phyloP scores from a whole-genome alignment of 2,329 filamentous ascomycete genomes.

The Verticillium isaacii region DNA sequence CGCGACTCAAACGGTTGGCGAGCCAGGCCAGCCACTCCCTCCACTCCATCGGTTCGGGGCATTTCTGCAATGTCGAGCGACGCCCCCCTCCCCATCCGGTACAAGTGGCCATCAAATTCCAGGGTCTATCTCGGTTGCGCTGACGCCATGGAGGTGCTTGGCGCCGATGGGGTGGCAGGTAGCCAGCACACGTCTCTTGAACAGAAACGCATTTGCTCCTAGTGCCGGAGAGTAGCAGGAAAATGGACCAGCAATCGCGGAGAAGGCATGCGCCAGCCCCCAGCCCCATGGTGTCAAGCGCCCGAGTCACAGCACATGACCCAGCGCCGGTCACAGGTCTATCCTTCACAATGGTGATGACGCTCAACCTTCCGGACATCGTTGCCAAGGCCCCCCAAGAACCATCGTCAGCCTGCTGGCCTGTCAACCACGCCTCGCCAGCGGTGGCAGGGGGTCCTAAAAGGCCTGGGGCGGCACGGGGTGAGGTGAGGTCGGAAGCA shows the following conservation, averaged over 20 bases:
- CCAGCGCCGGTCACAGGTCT: neutral
- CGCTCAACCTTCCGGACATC: neutral
- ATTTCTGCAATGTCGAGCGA: neutral
- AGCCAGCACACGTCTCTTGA: neutral
- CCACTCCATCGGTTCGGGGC: neutral
- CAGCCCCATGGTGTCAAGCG: neutral
- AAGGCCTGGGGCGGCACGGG: neutral
- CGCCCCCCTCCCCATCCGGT: neutral
- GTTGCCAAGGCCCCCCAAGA: neutral
- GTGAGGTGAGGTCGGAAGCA: conserved; percentile 8
- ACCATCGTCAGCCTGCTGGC: neutral
- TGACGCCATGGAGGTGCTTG: neutral
- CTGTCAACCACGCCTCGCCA: neutral
- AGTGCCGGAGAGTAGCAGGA: neutral
- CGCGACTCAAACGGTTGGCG: neutral
- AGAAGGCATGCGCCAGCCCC: neutral
- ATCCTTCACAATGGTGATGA: neutral
- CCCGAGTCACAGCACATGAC: neutral
- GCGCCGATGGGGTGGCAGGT: neutral
- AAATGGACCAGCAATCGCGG: neutral
- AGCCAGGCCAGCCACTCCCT: neutral
- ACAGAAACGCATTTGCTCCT: neutral
- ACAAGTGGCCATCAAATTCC: neutral
- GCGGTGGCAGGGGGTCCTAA: neutral
- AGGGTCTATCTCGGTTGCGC: neutral